Evolutionary conservation across 1,284 basidiomycete species (phyloP).

Genomic region (Sparassis latifolia): DNA sequence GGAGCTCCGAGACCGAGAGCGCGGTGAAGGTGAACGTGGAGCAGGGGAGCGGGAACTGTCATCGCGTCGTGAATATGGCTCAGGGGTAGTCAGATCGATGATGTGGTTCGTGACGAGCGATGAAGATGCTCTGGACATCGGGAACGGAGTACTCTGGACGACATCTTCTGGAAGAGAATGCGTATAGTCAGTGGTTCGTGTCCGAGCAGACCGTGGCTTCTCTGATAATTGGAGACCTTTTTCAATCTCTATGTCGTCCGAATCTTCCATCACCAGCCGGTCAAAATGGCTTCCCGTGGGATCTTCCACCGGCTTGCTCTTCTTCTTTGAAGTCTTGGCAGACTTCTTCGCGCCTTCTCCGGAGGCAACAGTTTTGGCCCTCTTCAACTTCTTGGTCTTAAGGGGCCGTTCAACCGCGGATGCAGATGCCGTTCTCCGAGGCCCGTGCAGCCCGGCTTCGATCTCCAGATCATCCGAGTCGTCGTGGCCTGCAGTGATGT

Average conservation of each 20-base stretch:
- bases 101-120: neutral
- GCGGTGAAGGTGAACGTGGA: too few relatives aligned
- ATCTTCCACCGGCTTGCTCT: slow-evolving; percentile 24
- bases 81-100: slow-evolving; percentile 20
- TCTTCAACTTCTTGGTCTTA: slow-evolving; percentile 32
- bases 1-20: too few relatives aligned
- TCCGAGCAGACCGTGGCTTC: neutral
- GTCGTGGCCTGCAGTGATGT: slow-evolving; percentile 42
- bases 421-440: slow-evolving; percentile 45
- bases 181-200: too few relatives aligned
- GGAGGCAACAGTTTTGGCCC: slow-evolving; percentile 28
- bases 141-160: neutral
- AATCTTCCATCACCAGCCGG: slow-evolving; percentile 42
- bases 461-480: slow-evolving; percentile 60
- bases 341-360: slow-evolving; percentile 2
- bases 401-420: slow-evolving; percentile 22
- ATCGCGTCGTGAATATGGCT: slow-evolving; percentile 1
- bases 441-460: slow-evolving; percentile 38
- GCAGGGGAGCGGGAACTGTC: too few relatives aligned
- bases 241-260: slow-evolving; percentile 50
- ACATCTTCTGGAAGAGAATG: neutral
- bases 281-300: slow-evolving; percentile 34
- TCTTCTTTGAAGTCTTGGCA: slow-evolving; percentile 24
- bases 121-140: neutral
- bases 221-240: slow-evolving; percentile 15